These are phyloP conservation scores for Colletotrichum sp. DNA, from an alignment of 2,329 filamentous ascomycete species.

Conservation along the genomic window DNA sequence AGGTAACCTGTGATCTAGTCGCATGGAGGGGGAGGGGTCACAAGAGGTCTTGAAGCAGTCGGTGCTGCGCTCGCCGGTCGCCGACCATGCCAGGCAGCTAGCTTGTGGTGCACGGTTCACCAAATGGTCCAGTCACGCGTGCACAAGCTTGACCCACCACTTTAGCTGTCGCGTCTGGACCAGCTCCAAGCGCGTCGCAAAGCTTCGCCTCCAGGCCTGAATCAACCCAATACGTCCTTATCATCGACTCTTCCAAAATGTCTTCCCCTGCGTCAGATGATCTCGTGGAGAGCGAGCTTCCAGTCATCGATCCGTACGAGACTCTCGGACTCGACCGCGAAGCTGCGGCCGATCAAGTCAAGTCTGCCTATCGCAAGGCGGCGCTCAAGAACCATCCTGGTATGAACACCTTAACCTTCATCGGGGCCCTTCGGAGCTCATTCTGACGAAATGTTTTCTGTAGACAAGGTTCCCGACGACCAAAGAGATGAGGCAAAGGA, in stretches of 20 bases:
- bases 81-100: neutral
- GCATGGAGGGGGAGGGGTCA: neutral
- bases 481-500: constrained; percentile 76
- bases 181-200: constrained; percentile 5
- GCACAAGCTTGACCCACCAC: neutral
- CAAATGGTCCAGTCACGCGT: rapidly evolving
- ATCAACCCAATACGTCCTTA: neutral
- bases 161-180: constrained; percentile 19
- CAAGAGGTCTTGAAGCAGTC: neutral
- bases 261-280: constrained; percentile 50
- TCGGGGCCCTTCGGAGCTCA: neutral
- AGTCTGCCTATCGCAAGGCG: constrained; percentile 88
- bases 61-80: neutral
- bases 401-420: constrained; percentile 41
- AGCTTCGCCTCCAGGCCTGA: neutral
- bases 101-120: neutral
- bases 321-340: constrained; percentile 74
- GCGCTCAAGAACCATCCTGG: constrained; percentile 88
- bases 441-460: neutral
- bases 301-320: constrained; percentile 77
- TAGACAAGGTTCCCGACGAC: constrained; percentile 77
- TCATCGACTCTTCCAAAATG: constrained; percentile 1
- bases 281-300: constrained; percentile 60
- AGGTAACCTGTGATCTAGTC: neutral
- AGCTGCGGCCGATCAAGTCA: constrained; percentile 81